Conservation (phyloP, 768 basidiomycete genomes). For the Agaricus subrufescens region DNA sequence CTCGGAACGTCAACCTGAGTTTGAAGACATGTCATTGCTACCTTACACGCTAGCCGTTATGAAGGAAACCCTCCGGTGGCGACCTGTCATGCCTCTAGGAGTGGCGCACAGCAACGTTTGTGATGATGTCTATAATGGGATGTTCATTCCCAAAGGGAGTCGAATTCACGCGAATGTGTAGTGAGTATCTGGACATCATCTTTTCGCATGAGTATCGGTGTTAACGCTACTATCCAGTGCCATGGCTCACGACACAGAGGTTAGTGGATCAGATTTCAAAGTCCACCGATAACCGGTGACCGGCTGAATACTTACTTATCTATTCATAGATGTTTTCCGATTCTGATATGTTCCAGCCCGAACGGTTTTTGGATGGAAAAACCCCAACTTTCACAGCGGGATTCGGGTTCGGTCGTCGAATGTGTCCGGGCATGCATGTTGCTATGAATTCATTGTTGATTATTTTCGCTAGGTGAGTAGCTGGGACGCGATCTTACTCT, state of each 20-base stretch:
- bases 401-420: slow-evolving; percentile 24
- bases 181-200: slow-evolving; percentile 11
- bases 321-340: slow-evolving; percentile 17
- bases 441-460: slow-evolving; percentile 22
- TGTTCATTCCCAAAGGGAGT: slow-evolving; percentile 33
- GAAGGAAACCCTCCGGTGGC: slow-evolving; percentile 19
- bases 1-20: slow-evolving; percentile 19
- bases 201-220: not conserved
- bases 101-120: slow-evolving; percentile 28
- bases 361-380: slow-evolving; percentile 18
- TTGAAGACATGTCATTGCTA: slow-evolving; percentile 17
- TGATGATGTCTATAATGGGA: slow-evolving; percentile 33
- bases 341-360: slow-evolving; percentile 18
- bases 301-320: not conserved
- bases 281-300: not conserved
- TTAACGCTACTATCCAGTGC: slow-evolving; percentile 9
- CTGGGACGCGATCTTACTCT: not conserved
- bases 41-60: slow-evolving; percentile 19
- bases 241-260: slow-evolving; percentile 20
- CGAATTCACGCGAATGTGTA: slow-evolving; percentile 20
- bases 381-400: slow-evolving; percentile 16
- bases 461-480: slow-evolving; percentile 17
- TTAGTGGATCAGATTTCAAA: not conserved
- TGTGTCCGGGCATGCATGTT: slow-evolving; percentile 24
- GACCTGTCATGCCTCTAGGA: slow-evolving; percentile 21